Percentiles rank a stretch among this genome's conserved stretches.
These are phyloP conservation scores for Ogataea methylovora DNA, from an alignment of 805 yeast genomes.

Conservation along the genomic window DNA sequence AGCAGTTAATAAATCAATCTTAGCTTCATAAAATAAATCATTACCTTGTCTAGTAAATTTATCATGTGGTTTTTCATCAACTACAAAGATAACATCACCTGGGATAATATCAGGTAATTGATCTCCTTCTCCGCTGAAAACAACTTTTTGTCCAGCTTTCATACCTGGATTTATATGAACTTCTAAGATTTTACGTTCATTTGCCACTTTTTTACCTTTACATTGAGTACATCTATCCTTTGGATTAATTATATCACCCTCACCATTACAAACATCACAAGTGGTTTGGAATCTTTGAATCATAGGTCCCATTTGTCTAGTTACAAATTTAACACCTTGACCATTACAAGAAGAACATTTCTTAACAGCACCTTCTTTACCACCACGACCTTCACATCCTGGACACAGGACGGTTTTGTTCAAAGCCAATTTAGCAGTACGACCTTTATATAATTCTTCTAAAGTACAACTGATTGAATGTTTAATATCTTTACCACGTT, in stretches of 20 bases:
- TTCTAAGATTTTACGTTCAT: conserved; percentile 88
- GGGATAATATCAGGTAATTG: conserved; percentile 92
- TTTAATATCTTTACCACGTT: conserved; percentile 83
- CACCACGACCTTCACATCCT: conserved; percentile 92
- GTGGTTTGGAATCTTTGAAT: conserved; percentile 94
- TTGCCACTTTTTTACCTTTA: conserved; percentile 78
- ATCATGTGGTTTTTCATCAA: conserved; percentile 85
- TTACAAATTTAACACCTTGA: conserved; percentile 81
- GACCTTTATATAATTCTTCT: conserved; percentile 92
- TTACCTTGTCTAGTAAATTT: conserved; percentile 81
- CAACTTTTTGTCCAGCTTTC: conserved; percentile 88
- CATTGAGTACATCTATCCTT: conserved; percentile 86
- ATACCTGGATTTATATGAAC: conserved; percentile 96
- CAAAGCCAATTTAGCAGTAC: conserved; percentile 87
- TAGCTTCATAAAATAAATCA: conserved; percentile 78
- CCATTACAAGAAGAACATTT: conserved; percentile 87
- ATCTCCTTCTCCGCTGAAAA: conserved; percentile 94
- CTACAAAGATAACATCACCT: conserved; percentile 91
- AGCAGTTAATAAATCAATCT: conserved; percentile 88
- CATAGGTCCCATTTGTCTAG: conserved; percentile 99
- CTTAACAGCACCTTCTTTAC: conserved; percentile 84
- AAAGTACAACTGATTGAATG: conserved; percentile 80
- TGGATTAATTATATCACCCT: conserved; percentile 81
- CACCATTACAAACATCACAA: conserved; percentile 89
- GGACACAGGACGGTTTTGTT: conserved; percentile 87